A percentile compares a stretch with the other conserved stretches of the same genome.
Evolutionary conservation across 192 early-diverging fungal species (phyloP).

Genomic region (Backusella tuberculispora): DNA sequence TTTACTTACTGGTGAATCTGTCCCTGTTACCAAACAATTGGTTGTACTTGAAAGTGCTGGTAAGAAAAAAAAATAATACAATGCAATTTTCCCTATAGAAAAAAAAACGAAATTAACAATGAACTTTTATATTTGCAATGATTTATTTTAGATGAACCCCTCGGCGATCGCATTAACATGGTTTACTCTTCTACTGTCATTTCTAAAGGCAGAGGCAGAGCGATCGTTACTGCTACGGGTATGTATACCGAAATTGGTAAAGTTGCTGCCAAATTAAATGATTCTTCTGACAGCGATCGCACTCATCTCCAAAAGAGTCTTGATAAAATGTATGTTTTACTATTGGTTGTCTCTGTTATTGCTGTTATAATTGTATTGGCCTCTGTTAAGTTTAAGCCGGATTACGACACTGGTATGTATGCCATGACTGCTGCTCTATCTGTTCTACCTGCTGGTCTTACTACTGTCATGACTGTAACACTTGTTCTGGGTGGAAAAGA

Average conservation of each 20-base stretch:
- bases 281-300: slow-evolving; percentile 49
- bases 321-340: slow-evolving; percentile 73
- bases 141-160: slow-evolving; percentile 59
- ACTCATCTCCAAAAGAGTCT: slow-evolving; percentile 71
- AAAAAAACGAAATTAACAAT: background rate
- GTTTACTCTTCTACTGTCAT: slow-evolving; percentile 90
- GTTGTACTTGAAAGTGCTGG: slow-evolving; percentile 19
- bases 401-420: slow-evolving; percentile 67
- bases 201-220: slow-evolving; percentile 88
- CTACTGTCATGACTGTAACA: slow-evolving; percentile 91
- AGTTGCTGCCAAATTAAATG: slow-evolving; percentile 81
- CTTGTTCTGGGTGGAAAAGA: slow-evolving; percentile 88
- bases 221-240: slow-evolving; percentile 84
- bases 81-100: background rate
- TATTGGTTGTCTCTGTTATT: slow-evolving; percentile 70
- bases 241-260: slow-evolving; percentile 90
- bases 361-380: slow-evolving; percentile 86
- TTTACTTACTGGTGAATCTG: slow-evolving; percentile 88
- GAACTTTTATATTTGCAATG: background rate
- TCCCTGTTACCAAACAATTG: slow-evolving; percentile 74
- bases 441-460: slow-evolving; percentile 90
- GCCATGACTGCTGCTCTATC: slow-evolving; percentile 87
- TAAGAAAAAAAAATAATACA: background rate
- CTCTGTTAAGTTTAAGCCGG: slow-evolving; percentile 64
- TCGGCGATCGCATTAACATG: slow-evolving; percentile 93